These are phyloP conservation scores for Phytophthora brassicae DNA, from an alignment of 352 stramenopile genomes.

Conservation along the genomic window DNA sequence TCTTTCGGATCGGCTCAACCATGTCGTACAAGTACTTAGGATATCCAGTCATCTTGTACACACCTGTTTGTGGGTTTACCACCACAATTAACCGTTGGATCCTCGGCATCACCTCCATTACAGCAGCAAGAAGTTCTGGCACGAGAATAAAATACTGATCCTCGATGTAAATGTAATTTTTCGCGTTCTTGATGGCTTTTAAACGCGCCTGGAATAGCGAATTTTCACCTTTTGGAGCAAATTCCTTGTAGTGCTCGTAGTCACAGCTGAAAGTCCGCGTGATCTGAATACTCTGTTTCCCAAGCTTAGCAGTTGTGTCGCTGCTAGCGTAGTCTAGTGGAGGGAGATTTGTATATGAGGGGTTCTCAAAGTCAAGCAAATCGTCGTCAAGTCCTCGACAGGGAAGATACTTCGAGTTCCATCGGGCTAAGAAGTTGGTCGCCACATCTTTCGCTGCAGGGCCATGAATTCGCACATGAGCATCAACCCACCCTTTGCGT, in stretches of 20 bases:
- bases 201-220: constrained; percentile 44
- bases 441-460: constrained; percentile 47
- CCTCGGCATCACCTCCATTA: constrained; percentile 41
- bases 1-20: constrained; percentile 36
- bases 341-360: constrained; percentile 20
- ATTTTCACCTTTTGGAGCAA: constrained; percentile 50
- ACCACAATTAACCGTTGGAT: constrained; percentile 54
- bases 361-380: constrained; percentile 49
- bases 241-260: constrained; percentile 46
- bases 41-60: constrained; percentile 29
- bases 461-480: constrained; percentile 42
- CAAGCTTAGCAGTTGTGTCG: constrained; percentile 9
- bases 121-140: constrained; percentile 37
- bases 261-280: constrained; percentile 64
- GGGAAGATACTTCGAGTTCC: constrained; percentile 40
- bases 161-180: constrained; percentile 36
- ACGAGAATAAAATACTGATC: constrained; percentile 39
- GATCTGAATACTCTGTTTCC: constrained; percentile 45
- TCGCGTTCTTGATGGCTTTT: constrained; percentile 44
- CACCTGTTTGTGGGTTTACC: constrained; percentile 28
- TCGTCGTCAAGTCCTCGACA: constrained; percentile 28
- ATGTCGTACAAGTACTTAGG: constrained; percentile 53
- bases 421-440: constrained; percentile 51
- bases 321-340: constrained; percentile 6
- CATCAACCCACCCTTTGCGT: constrained; percentile 55